A percentile compares a stretch with the other conserved stretches of the same genome.
Evolutionary conservation across 2,329 filamentous ascomycete genomes (phyloP).

Genomic region (Macrophomina phaseolina): DNA sequence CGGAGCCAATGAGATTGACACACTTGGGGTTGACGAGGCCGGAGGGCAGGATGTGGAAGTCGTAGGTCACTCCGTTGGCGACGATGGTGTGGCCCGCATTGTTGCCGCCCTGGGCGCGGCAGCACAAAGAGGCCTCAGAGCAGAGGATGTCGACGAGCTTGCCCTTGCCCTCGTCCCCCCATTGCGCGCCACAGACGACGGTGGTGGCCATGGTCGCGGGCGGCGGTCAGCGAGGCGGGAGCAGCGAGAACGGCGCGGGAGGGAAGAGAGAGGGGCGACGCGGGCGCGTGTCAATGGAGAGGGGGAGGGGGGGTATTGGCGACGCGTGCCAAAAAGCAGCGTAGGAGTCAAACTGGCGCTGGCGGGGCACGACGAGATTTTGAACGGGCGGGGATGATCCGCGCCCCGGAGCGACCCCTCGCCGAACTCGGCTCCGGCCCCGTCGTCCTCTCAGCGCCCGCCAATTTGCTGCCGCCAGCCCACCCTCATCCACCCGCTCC

Average conservation of each 20-base stretch:
- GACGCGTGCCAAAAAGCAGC: conserved; percentile 28
- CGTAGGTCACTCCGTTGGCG: conserved; percentile 54
- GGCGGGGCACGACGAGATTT: conserved; percentile 21
- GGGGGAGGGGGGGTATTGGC: conserved; percentile 15
- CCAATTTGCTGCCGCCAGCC: background rate
- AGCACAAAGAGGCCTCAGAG: conserved; percentile 61
- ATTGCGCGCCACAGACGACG: conserved; percentile 65
- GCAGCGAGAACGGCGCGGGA: background rate
- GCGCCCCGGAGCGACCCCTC: background rate
- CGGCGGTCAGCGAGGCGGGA: background rate
- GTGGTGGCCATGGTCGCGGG: conserved; percentile 54
- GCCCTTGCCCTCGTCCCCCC: conserved; percentile 65
- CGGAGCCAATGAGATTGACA: conserved; percentile 71
- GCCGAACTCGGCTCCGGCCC: conserved; percentile 19
- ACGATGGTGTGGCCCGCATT: conserved; percentile 59
- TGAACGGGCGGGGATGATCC: conserved; percentile 23
- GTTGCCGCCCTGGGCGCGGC: conserved; percentile 65
- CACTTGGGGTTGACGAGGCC: conserved; percentile 74
- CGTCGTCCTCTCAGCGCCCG: background rate
- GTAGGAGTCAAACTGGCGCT: conserved; percentile 24
- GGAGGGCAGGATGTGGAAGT: conserved; percentile 55
- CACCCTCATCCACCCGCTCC: background rate
- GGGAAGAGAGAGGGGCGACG: conserved; percentile 2
- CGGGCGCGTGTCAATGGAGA: conserved; percentile 1
- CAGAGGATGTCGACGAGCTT: conserved; percentile 65